phyloP scores from a whole-genome alignment of 345 rosid species.

The Orychophragmus violaceus region DNA sequence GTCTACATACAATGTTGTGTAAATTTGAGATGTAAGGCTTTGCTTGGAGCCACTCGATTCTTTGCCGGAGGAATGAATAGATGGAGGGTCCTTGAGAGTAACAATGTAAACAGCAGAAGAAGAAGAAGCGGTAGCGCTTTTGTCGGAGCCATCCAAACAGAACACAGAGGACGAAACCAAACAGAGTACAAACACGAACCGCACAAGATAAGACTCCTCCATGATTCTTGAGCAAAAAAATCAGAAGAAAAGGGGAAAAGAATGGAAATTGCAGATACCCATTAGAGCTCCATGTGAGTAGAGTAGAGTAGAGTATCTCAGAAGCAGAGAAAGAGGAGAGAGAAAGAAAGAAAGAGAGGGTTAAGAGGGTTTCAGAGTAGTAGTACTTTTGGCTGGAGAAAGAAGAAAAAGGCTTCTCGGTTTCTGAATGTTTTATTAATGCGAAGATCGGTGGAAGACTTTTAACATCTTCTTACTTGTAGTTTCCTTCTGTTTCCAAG shows the following conservation, averaged over 20 bases:
- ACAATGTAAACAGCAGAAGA: slow-evolving; percentile 75
- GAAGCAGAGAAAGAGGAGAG: slow-evolving; percentile 1
- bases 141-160: slow-evolving; percentile 31
- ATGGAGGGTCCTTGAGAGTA: slow-evolving; percentile 58
- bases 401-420: slow-evolving; percentile 23
- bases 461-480: slow-evolving; percentile 29
- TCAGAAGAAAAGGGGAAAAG: slow-evolving; percentile 21
- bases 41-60: slow-evolving; percentile 28
- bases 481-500: slow-evolving; percentile 21
- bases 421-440: slow-evolving; percentile 18
- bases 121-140: slow-evolving; percentile 31
- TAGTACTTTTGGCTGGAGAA: slow-evolving; percentile 13
- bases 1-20: slow-evolving; percentile 43
- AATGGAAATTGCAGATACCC: slow-evolving; percentile 22
- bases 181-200: slow-evolving; percentile 27
- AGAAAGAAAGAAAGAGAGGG: background rate
- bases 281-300: slow-evolving; percentile 32
- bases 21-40: slow-evolving; percentile 28
- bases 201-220: slow-evolving; percentile 15
- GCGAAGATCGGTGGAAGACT: slow-evolving; percentile 27
- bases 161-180: slow-evolving; percentile 29
- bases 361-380: background rate
- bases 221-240: slow-evolving; percentile 16
- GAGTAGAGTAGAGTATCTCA: slow-evolving; percentile 5
- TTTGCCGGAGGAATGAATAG: slow-evolving; percentile 33